A percentile compares a stretch with the other conserved stretches of the same genome.
Evolutionary conservation across 2,329 filamentous ascomycete species (phyloP).

Genomic region (Tolypocladium cylindrosporum): DNA sequence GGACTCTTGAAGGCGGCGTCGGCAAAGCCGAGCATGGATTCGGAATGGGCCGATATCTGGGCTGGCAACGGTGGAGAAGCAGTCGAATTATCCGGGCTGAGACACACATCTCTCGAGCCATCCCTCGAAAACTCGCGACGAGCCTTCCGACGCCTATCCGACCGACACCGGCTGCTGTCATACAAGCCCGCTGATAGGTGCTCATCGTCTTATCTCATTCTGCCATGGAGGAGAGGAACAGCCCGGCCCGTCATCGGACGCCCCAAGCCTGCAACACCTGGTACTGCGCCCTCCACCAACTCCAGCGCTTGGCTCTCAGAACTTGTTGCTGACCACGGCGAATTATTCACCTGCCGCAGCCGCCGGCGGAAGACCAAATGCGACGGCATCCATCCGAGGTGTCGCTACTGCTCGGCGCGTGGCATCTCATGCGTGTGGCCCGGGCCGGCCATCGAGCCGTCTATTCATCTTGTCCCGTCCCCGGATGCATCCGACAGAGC

Average conservation of each 20-base stretch:
- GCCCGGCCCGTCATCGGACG: not conserved
- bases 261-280: slow-evolving; percentile 2
- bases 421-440: slow-evolving; percentile 1
- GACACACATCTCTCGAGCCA: not conserved
- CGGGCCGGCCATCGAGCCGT: not conserved
- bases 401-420: slow-evolving; percentile 1
- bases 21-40: not conserved
- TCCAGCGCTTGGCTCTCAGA: not conserved
- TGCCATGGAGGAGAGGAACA: not conserved
- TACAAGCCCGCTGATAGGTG: not conserved
- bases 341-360: not conserved
- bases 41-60: not conserved
- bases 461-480: not conserved
- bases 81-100: not conserved
- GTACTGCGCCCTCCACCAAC: not conserved
- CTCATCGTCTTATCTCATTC: not conserved
- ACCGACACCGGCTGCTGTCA: not conserved
- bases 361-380: slow-evolving; percentile 6
- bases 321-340: not conserved
- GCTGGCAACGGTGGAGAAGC: not conserved
- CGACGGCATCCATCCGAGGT: slow-evolving; percentile 2
- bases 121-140: not conserved
- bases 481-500: not conserved
- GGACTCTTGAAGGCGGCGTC: not conserved
- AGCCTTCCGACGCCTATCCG: not conserved